Conservation (phyloP, 2,329 filamentous ascomycete genomes). For the Aphanocladium album region DNA sequence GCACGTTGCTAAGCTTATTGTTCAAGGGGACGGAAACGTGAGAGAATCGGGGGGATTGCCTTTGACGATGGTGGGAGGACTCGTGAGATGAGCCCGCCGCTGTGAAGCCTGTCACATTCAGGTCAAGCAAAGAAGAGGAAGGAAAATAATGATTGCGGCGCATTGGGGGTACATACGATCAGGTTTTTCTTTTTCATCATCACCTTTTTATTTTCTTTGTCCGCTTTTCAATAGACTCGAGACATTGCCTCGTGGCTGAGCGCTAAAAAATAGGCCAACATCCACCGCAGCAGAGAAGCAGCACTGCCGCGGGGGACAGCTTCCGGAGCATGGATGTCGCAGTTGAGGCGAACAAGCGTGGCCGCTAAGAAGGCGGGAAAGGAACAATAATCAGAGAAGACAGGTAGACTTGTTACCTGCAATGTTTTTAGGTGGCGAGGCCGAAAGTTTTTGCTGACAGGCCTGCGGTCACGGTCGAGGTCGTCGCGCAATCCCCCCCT, state of each 20-base stretch:
- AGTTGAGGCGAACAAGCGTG: not conserved
- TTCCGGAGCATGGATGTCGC: not conserved
- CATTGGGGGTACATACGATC: not conserved
- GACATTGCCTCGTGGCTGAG: not conserved
- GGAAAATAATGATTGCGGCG: not conserved
- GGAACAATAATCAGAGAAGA: not conserved
- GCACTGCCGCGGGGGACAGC: not conserved
- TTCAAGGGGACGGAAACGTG: not conserved
- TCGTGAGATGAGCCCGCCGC: not conserved
- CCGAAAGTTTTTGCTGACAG: not conserved
- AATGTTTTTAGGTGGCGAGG: not conserved
- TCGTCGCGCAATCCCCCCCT: not conserved
- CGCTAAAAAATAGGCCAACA: not conserved
- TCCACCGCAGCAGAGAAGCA: not conserved
- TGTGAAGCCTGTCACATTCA: not conserved
- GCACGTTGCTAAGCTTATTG: not conserved
- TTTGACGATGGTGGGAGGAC: not conserved
- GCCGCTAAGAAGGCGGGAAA: too few species aligned
- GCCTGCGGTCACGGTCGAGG: too few species aligned
- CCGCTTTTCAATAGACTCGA: not conserved
- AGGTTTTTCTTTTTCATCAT: too few species aligned
- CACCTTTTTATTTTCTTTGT: not conserved
- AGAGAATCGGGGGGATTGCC: not conserved
- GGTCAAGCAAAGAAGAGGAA: not conserved
- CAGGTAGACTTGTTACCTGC: not conserved